These are phyloP conservation scores for Chenopodium formosanum DNA, from an alignment of 148 eudicot species.

Conservation along the genomic window DNA sequence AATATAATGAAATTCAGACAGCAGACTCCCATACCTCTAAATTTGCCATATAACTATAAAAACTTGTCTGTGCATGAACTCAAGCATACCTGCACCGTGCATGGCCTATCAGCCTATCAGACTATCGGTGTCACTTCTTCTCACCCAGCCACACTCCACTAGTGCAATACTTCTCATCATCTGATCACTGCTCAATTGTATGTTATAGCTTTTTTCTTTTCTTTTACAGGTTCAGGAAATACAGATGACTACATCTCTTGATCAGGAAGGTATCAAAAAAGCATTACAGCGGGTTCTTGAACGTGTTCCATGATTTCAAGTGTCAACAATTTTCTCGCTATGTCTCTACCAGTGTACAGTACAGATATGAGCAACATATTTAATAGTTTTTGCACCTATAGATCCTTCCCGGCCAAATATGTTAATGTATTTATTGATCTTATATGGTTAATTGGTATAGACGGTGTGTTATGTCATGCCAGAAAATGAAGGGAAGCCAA, in stretches of 20 bases:
- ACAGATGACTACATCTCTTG: slow-evolving; percentile 76
- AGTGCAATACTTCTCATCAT: no score
- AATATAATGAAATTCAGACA: no score
- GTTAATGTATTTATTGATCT: not conserved
- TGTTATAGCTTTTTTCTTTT: not conserved
- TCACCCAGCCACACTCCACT: not conserved
- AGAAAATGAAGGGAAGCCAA: not conserved
- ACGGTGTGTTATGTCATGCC: not conserved
- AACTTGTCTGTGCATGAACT: no score
- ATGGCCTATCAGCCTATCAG: not conserved
- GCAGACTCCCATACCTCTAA: no score
- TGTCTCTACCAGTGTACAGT: slow-evolving; percentile 15
- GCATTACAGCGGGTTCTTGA: slow-evolving; percentile 80
- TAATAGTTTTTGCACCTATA: not conserved
- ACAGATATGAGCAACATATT: slow-evolving; percentile 18
- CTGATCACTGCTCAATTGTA: not conserved
- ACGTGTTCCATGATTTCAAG: slow-evolving; percentile 61
- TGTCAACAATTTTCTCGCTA: not conserved
- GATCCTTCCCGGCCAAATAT: not conserved
- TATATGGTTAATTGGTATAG: slow-evolving; percentile 3
- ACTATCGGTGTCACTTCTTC: not conserved
- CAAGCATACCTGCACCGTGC: no score
- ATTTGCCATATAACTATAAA: no score
- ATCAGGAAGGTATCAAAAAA: slow-evolving; percentile 87
- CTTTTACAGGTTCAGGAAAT: slow-evolving; percentile 82